Evolutionary conservation across 2,329 filamentous ascomycete species (phyloP).

Genomic region (Triangularia verruculosa): DNA sequence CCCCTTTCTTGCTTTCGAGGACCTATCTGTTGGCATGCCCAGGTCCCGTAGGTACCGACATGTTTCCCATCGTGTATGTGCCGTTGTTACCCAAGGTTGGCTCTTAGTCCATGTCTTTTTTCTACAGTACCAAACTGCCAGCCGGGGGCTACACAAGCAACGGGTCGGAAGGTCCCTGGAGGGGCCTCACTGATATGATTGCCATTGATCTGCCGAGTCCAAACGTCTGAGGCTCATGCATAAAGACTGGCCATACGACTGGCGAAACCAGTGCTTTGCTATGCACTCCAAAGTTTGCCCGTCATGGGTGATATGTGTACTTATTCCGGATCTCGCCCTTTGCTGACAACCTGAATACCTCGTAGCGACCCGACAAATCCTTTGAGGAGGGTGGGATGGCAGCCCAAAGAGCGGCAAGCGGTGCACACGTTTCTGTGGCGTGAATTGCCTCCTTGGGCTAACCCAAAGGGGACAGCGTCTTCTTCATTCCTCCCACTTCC

Average conservation of each 20-base stretch:
- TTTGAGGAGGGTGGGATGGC: conserved; percentile 2
- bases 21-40: background rate
- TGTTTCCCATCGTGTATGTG: conserved; percentile 2
- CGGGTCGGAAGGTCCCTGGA: conserved; percentile 15
- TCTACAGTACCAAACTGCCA: conserved; percentile 21
- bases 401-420: background rate
- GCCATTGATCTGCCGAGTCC: conserved; percentile 39
- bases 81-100: background rate
- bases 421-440: conserved; percentile 19
- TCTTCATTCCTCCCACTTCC: conserved; percentile 12
- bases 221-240: conserved; percentile 38
- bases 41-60: conserved; percentile 1
- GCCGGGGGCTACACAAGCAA: conserved; percentile 14
- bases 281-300: background rate
- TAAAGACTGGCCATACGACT: conserved; percentile 13
- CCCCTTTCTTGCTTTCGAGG: background rate
- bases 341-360: background rate
- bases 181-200: conserved; percentile 26
- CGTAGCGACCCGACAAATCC: conserved; percentile 5
- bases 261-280: conserved; percentile 7
- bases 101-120: background rate
- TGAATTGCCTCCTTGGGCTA: conserved; percentile 19
- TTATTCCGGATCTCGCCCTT: background rate
- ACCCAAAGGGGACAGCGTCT: conserved; percentile 16
- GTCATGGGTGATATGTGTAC: background rate